Conservation (phyloP, 83 land plant genomes). For the Diphasiastrum complanatum region DNA sequence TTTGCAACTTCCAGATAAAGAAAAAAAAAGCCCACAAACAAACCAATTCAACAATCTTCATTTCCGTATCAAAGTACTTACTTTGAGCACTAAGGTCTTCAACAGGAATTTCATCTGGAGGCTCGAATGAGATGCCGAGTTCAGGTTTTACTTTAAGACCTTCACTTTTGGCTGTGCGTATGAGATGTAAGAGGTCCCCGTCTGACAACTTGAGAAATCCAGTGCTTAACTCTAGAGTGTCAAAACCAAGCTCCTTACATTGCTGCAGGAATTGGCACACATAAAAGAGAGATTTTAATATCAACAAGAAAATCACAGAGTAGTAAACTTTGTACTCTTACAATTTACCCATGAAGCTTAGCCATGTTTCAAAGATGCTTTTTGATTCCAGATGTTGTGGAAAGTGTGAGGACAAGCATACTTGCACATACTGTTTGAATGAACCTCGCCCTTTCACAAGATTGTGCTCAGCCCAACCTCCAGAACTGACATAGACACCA, state of each 20-base stretch:
- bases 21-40: background rate
- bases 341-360: no score
- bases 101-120: constrained; percentile 28
- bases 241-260: constrained; percentile 84
- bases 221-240: constrained; percentile 63
- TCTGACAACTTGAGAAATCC: constrained; percentile 55
- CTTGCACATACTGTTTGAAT: constrained; percentile 37
- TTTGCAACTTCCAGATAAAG: background rate
- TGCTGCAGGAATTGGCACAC: constrained; percentile 35
- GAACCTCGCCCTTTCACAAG: constrained; percentile 22
- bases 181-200: constrained; percentile 57
- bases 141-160: constrained; percentile 80
- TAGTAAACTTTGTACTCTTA: no score
- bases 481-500: constrained; percentile 30
- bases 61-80: constrained; percentile 41
- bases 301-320: background rate
- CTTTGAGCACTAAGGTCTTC: constrained; percentile 44
- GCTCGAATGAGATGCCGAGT: constrained; percentile 49
- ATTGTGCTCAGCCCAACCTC: constrained; percentile 36
- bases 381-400: no score
- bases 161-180: constrained; percentile 54
- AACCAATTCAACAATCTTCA: background rate
- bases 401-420: constrained; percentile 3
- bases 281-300: background rate
- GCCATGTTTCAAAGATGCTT: no score